Percentiles rank a stretch among this genome's conserved stretches.
phyloP scores from a whole-genome alignment of 73 alveolate species.

The Paramecium sonneborni region DNA sequence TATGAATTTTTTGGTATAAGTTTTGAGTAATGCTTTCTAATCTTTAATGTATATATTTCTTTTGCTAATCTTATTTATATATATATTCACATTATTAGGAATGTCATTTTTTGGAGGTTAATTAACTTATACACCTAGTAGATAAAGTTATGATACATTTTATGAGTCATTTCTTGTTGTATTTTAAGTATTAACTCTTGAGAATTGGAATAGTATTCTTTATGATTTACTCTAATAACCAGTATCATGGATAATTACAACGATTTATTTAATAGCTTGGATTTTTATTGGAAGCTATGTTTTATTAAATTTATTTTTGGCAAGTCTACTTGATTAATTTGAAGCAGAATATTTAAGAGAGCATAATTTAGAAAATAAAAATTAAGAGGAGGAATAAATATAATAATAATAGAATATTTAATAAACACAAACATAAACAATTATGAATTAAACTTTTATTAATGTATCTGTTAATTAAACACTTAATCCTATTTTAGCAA shows the following conservation, averaged over 20 bases:
- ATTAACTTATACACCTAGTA: conserved; percentile 61
- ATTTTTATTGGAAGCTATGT: conserved; percentile 93
- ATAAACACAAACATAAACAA: too few relatives aligned
- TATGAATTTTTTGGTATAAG: conserved; percentile 89
- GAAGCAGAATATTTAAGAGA: conserved; percentile 68
- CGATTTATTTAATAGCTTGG: conserved; percentile 89
- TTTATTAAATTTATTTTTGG: conserved; percentile 91
- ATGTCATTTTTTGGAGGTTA: conserved; percentile 94
- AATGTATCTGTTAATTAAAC: neutral
- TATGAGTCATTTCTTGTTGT: conserved; percentile 84
- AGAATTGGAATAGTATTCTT: conserved; percentile 90
- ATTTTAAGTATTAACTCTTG: conserved; percentile 89
- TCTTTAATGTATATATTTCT: conserved; percentile 81
- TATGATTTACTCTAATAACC: conserved; percentile 71
- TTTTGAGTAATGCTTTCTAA: conserved; percentile 81
- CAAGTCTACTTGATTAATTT: conserved; percentile 90
- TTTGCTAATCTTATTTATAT: conserved; percentile 87
- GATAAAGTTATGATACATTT: conserved; percentile 89
- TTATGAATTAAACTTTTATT: neutral
- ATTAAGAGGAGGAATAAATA: neutral
- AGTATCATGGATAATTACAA: conserved; percentile 67
- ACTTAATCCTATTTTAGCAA: neutral
- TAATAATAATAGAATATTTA: too few relatives aligned
- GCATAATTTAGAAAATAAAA: neutral
- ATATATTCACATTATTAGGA: conserved; percentile 93